These are phyloP conservation scores for Monilinia fructicola DNA, from an alignment of 2,329 filamentous ascomycete species.

Conservation along the genomic window DNA sequence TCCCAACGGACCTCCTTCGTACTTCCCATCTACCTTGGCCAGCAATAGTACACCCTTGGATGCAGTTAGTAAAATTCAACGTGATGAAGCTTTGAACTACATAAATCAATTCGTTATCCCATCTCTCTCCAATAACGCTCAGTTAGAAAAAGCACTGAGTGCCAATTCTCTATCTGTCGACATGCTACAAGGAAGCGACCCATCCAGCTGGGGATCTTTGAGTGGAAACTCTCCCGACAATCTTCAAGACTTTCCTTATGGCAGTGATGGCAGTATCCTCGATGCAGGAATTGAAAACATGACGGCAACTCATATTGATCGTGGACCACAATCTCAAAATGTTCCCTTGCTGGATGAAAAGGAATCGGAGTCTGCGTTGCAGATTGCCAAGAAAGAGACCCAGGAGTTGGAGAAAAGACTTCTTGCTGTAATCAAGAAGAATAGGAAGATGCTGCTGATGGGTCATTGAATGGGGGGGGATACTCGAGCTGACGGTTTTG, in stretches of 20 bases:
- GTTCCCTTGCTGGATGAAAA: slow-evolving; percentile 58
- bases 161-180: slow-evolving; percentile 38
- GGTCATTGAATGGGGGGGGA: slow-evolving; percentile 35
- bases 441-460: slow-evolving; percentile 52
- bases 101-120: slow-evolving; percentile 69
- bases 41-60: slow-evolving; percentile 48
- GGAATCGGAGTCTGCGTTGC: slow-evolving; percentile 58
- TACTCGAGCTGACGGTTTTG: not conserved
- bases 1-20: slow-evolving; percentile 61
- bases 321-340: slow-evolving; percentile 36
- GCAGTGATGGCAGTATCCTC: slow-evolving; percentile 36
- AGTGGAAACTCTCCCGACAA: slow-evolving; percentile 29
- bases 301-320: slow-evolving; percentile 38
- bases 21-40: slow-evolving; percentile 51
- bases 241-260: slow-evolving; percentile 28
- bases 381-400: slow-evolving; percentile 55
- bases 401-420: slow-evolving; percentile 63
- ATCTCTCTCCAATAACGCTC: slow-evolving; percentile 40
- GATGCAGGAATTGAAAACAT: slow-evolving; percentile 38
- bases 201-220: slow-evolving; percentile 33
- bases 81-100: slow-evolving; percentile 65
- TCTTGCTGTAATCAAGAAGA: slow-evolving; percentile 59
- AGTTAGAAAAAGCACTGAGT: slow-evolving; percentile 41
- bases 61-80: slow-evolving; percentile 63
- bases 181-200: slow-evolving; percentile 34